These are phyloP conservation scores for Pyrenophora graminea DNA, from an alignment of 2,329 filamentous ascomycete species.

Conservation along the genomic window DNA sequence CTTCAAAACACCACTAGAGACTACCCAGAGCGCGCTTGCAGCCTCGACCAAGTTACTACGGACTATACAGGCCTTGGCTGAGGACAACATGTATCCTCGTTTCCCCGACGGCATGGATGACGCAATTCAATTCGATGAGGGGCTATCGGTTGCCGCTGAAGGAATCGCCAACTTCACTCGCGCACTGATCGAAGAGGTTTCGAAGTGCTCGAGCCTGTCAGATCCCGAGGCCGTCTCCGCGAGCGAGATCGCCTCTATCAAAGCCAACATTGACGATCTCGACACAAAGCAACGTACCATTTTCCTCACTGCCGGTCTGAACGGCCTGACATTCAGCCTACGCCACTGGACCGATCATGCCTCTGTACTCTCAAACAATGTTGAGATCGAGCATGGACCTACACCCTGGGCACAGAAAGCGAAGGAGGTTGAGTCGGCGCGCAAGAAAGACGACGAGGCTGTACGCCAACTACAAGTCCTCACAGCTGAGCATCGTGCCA, in stretches of 20 bases:
- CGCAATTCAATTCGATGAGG: constrained; percentile 26
- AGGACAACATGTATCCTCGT: constrained; percentile 36
- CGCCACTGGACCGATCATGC: constrained; percentile 66
- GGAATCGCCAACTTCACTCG: constrained; percentile 18
- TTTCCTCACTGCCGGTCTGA: constrained; percentile 9
- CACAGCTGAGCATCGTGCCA: constrained; percentile 78
- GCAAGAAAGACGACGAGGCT: constrained; percentile 77
- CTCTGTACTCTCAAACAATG: constrained; percentile 50
- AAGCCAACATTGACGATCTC: constrained; percentile 9
- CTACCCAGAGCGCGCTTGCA: constrained; percentile 21
- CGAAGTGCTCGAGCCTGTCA: constrained; percentile 8
- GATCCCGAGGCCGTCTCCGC: constrained; percentile 8
- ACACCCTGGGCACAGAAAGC: constrained; percentile 85
- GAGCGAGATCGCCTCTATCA: constrained; percentile 4
- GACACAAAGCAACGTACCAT: constrained; percentile 7
- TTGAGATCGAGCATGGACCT: constrained; percentile 68
- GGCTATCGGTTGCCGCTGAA: constrained; percentile 20
- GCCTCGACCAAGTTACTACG: constrained; percentile 28
- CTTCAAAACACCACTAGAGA: constrained; percentile 20
- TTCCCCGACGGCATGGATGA: constrained; percentile 27
- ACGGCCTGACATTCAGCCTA: constrained; percentile 2
- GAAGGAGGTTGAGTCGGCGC: constrained; percentile 79
- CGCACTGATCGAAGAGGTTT: constrained; percentile 17
- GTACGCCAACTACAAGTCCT: constrained; percentile 83
- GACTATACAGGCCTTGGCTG: constrained; percentile 26